Evolutionary conservation across 176 grass and related monocot genomes (phyloP).

Genomic region (Echinochloa phyllopogon): DNA sequence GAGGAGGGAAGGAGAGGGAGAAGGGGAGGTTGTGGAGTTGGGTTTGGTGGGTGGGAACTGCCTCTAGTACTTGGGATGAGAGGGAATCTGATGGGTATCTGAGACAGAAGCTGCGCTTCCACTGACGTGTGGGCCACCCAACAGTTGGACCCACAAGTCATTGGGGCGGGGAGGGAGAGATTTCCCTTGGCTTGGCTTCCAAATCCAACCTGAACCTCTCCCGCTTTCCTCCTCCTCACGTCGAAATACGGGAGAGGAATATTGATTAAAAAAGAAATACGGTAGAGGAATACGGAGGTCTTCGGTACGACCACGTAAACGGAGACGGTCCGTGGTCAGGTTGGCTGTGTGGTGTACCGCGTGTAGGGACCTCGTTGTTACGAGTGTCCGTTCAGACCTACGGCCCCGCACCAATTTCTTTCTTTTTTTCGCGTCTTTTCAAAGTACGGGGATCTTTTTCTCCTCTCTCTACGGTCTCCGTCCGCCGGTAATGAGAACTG

Average conservation of each 20-base stretch:
- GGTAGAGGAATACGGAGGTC: neutral
- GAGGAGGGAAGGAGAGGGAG: no score
- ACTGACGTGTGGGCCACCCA: no score
- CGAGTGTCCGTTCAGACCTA: slow-evolving; percentile 19
- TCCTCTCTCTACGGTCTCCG: no score
- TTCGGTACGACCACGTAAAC: slow-evolving; percentile 36
- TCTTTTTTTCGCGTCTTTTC: no score
- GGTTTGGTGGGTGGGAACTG: slow-evolving; percentile 40
- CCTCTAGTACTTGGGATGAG: neutral
- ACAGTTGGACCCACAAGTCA: no score
- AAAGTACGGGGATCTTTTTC: no score
- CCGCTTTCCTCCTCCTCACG: no score
- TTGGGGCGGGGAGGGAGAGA: neutral
- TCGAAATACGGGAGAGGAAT: no score
- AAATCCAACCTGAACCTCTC: no score
- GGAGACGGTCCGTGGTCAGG: neutral
- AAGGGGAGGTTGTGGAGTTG: neutral
- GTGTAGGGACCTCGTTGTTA: neutral
- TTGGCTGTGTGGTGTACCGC: neutral
- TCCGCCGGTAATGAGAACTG: no score
- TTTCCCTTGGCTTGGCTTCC: neutral
- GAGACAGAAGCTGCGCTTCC: neutral
- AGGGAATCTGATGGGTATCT: neutral
- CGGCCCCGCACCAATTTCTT: neutral
- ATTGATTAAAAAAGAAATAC: no score